Conservation (phyloP, 139 green algal species). For the Pleodorina starrii region DNA sequence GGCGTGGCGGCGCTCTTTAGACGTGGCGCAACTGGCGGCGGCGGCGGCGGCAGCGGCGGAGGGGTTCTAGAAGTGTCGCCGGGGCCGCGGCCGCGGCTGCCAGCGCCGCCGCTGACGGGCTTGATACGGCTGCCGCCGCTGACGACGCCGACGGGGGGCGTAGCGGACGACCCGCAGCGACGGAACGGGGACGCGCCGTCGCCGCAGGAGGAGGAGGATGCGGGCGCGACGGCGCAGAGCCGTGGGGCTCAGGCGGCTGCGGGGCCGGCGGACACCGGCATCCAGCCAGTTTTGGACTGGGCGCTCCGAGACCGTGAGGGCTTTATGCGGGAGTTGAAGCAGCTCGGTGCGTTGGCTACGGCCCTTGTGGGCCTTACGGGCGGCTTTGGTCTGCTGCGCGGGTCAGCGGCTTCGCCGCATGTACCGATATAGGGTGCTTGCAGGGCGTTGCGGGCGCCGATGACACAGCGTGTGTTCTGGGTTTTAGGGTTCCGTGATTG, state of each 20-base stretch:
- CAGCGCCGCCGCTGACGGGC: background rate
- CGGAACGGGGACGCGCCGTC: no score
- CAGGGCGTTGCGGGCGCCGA: no score
- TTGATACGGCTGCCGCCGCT: background rate
- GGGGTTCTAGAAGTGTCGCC: background rate
- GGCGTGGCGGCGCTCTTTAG: background rate
- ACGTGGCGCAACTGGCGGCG: background rate
- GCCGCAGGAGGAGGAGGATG: background rate
- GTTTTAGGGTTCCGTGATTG: no score
- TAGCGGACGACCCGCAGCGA: background rate
- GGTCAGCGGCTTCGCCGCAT: no score
- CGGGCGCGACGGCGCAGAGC: background rate
- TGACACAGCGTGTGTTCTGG: no score
- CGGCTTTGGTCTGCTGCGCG: no score
- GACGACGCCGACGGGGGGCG: background rate
- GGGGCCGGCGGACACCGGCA: no score
- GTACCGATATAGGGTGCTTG: no score
- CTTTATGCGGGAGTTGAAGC: constrained; percentile 1
- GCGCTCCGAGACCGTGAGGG: background rate
- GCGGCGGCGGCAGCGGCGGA: background rate
- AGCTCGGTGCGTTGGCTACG: constrained; percentile 17
- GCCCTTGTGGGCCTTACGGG: no score
- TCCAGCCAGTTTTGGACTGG: background rate
- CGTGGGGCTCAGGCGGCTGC: background rate
- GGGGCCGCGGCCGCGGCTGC: background rate